Evolutionary conservation across 202 grass and related monocot species (phyloP).

Genomic region (Elaeis oleifera): DNA sequence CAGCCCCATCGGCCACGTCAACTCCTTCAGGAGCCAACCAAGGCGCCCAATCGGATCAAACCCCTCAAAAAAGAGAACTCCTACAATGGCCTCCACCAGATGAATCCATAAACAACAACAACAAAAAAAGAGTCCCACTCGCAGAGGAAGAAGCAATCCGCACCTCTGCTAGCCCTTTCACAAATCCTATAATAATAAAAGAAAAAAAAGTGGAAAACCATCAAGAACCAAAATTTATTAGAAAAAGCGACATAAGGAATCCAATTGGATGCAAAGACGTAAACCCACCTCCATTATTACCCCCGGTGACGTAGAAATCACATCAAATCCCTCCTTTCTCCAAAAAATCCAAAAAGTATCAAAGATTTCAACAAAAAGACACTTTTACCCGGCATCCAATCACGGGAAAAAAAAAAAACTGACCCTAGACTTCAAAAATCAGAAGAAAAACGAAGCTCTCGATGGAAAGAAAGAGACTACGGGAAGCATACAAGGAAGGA

Average conservation of each 20-base stretch:
- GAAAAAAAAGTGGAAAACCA: background rate
- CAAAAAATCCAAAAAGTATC: too few relatives aligned
- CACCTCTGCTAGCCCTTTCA: conserved; percentile 14
- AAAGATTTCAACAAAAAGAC: too few relatives aligned
- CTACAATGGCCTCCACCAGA: conserved; percentile 5
- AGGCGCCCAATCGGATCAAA: background rate
- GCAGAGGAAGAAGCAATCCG: background rate
- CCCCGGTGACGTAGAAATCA: too few relatives aligned
- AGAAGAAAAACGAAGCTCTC: too few relatives aligned
- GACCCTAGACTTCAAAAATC: too few relatives aligned
- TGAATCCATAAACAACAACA: conserved; percentile 1
- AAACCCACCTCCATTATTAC: background rate
- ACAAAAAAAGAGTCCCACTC: background rate
- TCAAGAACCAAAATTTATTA: conserved; percentile 5
- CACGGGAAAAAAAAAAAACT: too few relatives aligned
- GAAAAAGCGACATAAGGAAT: background rate
- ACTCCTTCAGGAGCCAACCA: background rate
- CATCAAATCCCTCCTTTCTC: too few relatives aligned
- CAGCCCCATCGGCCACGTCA: background rate
- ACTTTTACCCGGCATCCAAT: too few relatives aligned
- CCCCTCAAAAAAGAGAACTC: background rate
- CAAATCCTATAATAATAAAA: background rate
- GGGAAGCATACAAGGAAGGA: too few relatives aligned
- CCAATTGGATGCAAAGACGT: background rate
- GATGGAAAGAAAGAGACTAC: too few relatives aligned